A percentile compares a stretch with the other conserved stretches of the same genome.
Conservation (phyloP, 441 rosid genomes). For the Rhodomyrtus psidioides region DNA sequence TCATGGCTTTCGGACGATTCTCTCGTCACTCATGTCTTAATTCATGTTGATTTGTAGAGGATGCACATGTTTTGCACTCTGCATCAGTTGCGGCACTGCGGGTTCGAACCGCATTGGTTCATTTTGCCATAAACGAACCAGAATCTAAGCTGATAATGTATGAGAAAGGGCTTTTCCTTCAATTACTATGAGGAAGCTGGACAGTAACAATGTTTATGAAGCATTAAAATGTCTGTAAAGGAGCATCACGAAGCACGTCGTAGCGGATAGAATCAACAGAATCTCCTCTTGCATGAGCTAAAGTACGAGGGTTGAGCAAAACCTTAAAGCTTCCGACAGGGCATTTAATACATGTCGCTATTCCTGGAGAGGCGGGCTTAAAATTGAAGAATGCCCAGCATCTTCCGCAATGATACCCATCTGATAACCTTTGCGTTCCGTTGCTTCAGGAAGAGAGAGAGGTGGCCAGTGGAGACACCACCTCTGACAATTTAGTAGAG, state of each 20-base stretch:
- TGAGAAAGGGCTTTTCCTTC: background rate
- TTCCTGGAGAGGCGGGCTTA: background rate
- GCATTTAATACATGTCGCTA: background rate
- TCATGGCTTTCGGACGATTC: background rate
- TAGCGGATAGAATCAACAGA: background rate
- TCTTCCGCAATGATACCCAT: background rate
- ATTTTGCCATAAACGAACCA: background rate
- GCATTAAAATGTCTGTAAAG: background rate
- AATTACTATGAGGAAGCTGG: background rate
- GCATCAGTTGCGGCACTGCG: background rate
- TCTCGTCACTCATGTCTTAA: background rate
- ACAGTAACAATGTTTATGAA: background rate
- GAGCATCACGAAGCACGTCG: background rate
- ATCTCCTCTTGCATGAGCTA: background rate
- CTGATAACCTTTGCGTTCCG: background rate
- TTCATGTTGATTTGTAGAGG: background rate
- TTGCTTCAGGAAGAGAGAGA: conserved; percentile 13
- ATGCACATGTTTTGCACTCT: background rate
- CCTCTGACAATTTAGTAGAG: conserved; percentile 20
- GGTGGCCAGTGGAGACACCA: conserved; percentile 21
- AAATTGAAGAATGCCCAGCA: background rate
- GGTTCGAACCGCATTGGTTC: background rate
- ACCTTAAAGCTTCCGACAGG: background rate
- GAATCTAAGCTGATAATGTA: background rate
- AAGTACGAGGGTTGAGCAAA: background rate